Percentiles rank a stretch among this genome's conserved stretches.
These are phyloP conservation scores for Barnettozyma pratensis DNA, from an alignment of 805 yeast genomes.

Conservation along the genomic window DNA sequence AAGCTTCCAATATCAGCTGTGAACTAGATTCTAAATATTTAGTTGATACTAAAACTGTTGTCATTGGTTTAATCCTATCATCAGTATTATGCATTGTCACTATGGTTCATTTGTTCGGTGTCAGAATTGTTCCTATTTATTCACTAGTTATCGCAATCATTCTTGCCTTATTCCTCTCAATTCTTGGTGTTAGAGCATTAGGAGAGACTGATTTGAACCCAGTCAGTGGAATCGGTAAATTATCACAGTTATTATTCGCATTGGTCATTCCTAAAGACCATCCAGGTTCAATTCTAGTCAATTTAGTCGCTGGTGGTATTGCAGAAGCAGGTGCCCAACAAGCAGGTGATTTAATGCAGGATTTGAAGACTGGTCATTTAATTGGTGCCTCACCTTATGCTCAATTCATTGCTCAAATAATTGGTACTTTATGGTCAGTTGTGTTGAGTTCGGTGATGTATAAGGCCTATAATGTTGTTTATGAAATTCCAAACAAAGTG, in stretches of 20 bases:
- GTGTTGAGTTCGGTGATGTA: conserved; percentile 78
- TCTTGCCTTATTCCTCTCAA: conserved; percentile 72
- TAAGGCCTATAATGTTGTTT: conserved; percentile 72
- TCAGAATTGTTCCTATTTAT: conserved; percentile 58
- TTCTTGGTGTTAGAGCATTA: conserved; percentile 86
- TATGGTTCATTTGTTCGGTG: conserved; percentile 64
- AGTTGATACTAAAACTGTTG: conserved; percentile 44
- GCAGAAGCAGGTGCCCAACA: conserved; percentile 99
- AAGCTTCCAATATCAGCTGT: conserved; percentile 9
- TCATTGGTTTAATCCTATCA: conserved; percentile 60
- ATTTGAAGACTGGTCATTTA: conserved; percentile 88
- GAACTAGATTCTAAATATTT: conserved; percentile 38
- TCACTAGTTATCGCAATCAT: conserved; percentile 64
- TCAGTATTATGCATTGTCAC: conserved; percentile 62
- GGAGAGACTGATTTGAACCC: conserved; percentile 98
- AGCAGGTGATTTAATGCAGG: conserved; percentile 98
- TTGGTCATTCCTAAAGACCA: conserved; percentile 65
- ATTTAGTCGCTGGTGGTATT: conserved; percentile 91
- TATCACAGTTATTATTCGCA: conserved; percentile 87
- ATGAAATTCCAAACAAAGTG: conserved; percentile 75
- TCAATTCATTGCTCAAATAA: conserved; percentile 83
- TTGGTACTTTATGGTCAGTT: conserved; percentile 85
- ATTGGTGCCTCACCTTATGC: conserved; percentile 90
- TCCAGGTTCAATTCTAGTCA: conserved; percentile 79
- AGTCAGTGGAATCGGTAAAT: conserved; percentile 92